phyloP scores from a whole-genome alignment of 441 rosid species.

The Rhodomyrtus psidioides region DNA sequence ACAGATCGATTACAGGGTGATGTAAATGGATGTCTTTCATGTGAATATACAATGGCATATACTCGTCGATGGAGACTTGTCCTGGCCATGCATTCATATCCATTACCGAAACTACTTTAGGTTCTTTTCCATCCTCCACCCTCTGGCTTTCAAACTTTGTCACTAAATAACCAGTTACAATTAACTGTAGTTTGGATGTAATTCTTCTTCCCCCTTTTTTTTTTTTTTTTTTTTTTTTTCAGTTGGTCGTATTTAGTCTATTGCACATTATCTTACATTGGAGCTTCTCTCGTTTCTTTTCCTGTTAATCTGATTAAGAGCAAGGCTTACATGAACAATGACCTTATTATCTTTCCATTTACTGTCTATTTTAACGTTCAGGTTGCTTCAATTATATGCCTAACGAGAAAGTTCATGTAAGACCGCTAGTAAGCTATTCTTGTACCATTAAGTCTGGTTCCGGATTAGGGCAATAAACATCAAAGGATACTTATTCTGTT shows the following conservation, averaged over 20 bases:
- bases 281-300: background rate
- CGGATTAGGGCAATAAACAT: background rate
- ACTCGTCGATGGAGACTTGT: background rate
- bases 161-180: background rate
- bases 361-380: background rate
- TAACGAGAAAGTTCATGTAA: conserved; percentile 22
- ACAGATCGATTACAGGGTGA: conserved; percentile 29
- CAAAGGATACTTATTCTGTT: background rate
- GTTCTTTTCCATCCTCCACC: background rate
- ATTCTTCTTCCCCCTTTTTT: background rate
- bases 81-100: background rate
- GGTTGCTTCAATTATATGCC: conserved; percentile 15
- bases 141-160: background rate
- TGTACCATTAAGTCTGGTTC: background rate
- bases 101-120: background rate
- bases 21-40: background rate
- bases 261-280: background rate
- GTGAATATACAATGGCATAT: background rate
- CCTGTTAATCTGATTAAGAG: conserved; percentile 14
- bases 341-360: background rate
- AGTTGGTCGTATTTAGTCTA: background rate
- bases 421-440: background rate
- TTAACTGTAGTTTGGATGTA: background rate
- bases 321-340: conserved; percentile 40
- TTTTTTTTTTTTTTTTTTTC: too few species aligned